Evolutionary conservation across 2,329 filamentous ascomycete genomes (phyloP).

Genomic region (Celoporthe dispersa): DNA sequence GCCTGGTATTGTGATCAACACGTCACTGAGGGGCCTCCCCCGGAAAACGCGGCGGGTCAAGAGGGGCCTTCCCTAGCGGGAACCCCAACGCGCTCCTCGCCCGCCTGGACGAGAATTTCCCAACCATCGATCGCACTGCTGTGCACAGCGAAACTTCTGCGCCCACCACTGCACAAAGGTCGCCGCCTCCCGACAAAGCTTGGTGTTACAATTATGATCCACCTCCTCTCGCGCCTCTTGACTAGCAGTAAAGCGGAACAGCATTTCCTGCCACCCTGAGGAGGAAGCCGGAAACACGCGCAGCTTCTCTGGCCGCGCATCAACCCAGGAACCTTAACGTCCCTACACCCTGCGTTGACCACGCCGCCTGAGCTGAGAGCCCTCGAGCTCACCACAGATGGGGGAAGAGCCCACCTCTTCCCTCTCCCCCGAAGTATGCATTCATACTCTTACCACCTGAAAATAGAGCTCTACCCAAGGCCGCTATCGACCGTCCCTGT

Average conservation of each 20-base stretch:
- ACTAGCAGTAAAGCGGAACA: not conserved
- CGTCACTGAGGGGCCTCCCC: slow-evolving; percentile 9
- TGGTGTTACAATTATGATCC: slow-evolving; percentile 21
- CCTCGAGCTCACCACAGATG: not conserved
- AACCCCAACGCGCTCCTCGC: not conserved
- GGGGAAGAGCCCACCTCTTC: slow-evolving; percentile 10
- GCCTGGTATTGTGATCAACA: not conserved
- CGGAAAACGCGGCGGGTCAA: not conserved
- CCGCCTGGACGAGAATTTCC: slow-evolving; percentile 2
- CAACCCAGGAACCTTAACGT: not conserved
- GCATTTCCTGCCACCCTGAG: slow-evolving; percentile 25
- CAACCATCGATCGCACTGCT: not conserved
- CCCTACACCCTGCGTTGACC: too few relatives aligned
- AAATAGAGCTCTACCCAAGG: slow-evolving; percentile 65
- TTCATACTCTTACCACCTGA: slow-evolving; percentile 69
- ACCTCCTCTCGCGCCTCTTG: not conserved
- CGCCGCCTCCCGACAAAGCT: not conserved
- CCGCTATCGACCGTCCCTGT: slow-evolving; percentile 35
- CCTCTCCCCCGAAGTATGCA: slow-evolving; percentile 49
- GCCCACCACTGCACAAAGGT: not conserved
- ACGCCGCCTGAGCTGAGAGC: not conserved
- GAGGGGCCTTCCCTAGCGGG: not conserved
- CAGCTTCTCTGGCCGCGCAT: not conserved
- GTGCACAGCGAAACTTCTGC: not conserved
- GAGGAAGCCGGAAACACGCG: not conserved